Evolutionary conservation across 768 basidiomycete species (phyloP), one percentile per base, ranked within the genome.

Genomic region (Suillus paluster): DNA sequence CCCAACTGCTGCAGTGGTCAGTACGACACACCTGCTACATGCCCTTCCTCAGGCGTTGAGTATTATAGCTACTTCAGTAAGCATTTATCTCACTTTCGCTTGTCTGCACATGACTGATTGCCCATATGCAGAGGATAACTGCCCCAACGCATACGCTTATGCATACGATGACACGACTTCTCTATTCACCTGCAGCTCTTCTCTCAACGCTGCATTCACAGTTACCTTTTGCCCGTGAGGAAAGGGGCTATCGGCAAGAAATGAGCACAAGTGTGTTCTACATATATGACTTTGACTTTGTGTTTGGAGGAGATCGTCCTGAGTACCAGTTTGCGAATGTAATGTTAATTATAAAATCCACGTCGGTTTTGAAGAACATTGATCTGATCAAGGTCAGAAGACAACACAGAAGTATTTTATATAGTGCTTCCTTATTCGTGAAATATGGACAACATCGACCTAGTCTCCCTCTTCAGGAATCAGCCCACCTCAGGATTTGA

Each of bases 1-100:
- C 72, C 80, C 5, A 87, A 89, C 68, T 90, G 89, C 72, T 91
- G 89, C 77, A 82, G 82, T 17, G 89, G 89, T 11, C 71, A 70
- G 45, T 77, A 82, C 73, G 74, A 72, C 70, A 86, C 84, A 5
- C 72, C 85, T 1, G 72, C 67, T 11, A 88, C 86, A 0, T 90
- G 88, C 70, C 87, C 86, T 15, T 64, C 77, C 14, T 83, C 83
- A 4, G 77, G 77, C 23, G 78, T 80, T 10, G 63, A 57, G 21
- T 78, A 73, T 66, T 81, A 81, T 66, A 70, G 64, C 58, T 84
- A 81, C 73, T 84, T 84, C 74, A 85, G 82, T 81, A 44, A 58
- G 70, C 67, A 41, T 48, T 50, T 41, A 30, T 30, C 54, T 17
- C 3, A 34, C 21, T 36, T 21, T 36, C 4, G 15, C 14, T 36